Base-by-base conservation (phyloP, 2,329 filamentous ascomycete species). In the Paecilomyces sp. region DNA sequence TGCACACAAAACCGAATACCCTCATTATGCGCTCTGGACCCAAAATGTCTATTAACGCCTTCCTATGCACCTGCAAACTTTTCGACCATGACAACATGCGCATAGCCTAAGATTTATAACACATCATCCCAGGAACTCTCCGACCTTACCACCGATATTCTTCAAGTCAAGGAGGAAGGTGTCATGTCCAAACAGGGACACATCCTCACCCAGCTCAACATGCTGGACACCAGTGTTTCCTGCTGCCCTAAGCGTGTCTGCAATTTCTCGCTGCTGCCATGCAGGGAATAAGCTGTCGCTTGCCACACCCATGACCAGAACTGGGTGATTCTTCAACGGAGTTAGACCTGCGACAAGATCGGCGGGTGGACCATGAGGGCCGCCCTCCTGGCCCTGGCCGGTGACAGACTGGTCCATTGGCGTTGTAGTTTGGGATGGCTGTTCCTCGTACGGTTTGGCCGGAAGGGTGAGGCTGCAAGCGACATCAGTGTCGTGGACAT, bases 261-360 rank as follows among this genome's bases (percentile, higher is more conserved):
- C 93, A 62, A 99, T 88, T 75, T 99, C 94, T 57, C 90, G 85
- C 79, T 99, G 94, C 78, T 99, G 94, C 93, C 94, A 99, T 0
- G 94, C 92, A 0, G 94, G 94, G 77, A 99, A 99, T 36, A 99
- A 79, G 56, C 97, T 97, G 71, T 99, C 94, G 67, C 91, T 97
- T 0, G 91, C 91, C 3, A 97, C 94, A 34, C 94, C 94, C 79
- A 99, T 88, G 11, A 99, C 90, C 24, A 99, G 81, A 0, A 91
- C 88, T 0, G 91, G 90, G 56, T 88, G 93, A 62, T 92, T 83
- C 58, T 87, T 85, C 57, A 97, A 75, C 0, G 85, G 77, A 3
- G 84, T 77, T 22, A 99, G 79, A 0, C 94, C 94, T 0, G 81
- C 80, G 36, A 97, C 83, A 0, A 99, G 80, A 73, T 99, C 94